A percentile compares a stretch with the other conserved stretches of the same genome.
phyloP scores from a whole-genome alignment of 73 alveolate species.

The Urostyla sp. region DNA sequence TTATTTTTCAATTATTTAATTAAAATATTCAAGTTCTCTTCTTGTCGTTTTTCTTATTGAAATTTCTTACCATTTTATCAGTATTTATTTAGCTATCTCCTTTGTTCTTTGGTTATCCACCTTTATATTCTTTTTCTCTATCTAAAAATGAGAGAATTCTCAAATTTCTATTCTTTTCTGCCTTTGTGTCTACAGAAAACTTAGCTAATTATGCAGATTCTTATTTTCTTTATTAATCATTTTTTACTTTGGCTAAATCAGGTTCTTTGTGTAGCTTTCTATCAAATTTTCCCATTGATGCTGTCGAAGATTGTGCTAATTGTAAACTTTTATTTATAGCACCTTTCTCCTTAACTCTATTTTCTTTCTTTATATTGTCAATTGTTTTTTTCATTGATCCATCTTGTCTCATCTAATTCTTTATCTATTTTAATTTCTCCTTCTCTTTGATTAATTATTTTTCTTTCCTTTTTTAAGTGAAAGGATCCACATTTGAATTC shows the following conservation, averaged over 20 bases:
- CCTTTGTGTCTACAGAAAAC: slow-evolving; percentile 3
- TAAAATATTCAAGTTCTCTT: too few relatives aligned
- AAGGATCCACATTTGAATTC: slow-evolving; percentile 75
- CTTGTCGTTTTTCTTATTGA: slow-evolving; percentile 15
- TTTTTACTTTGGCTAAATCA: slow-evolving; percentile 51
- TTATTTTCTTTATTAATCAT: slow-evolving; percentile 49
- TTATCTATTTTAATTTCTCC: slow-evolving; percentile 73
- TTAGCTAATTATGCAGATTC: slow-evolving; percentile 54
- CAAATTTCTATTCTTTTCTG: slow-evolving; percentile 55
- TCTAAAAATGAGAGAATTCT: slow-evolving; percentile 54
- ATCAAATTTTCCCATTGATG: slow-evolving; percentile 79
- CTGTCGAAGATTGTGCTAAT: slow-evolving; percentile 70
- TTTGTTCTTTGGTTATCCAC: slow-evolving; percentile 21
- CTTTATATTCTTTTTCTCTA: slow-evolving; percentile 18
- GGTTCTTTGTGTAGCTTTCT: slow-evolving; percentile 73
- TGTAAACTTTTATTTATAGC: slow-evolving; percentile 62
- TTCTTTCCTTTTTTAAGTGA: slow-evolving; percentile 69
- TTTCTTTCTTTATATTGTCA: slow-evolving; percentile 28
- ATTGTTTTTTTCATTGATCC: slow-evolving; percentile 46
- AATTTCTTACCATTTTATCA: slow-evolving; percentile 35
- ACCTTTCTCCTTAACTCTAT: slow-evolving; percentile 58
- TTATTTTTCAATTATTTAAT: too few relatives aligned
- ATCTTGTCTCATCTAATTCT: slow-evolving; percentile 70
- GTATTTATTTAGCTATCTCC: slow-evolving; percentile 10
- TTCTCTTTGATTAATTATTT: slow-evolving; percentile 69